Evolutionary conservation across 108 stramenopile genomes (phyloP).

Genomic region (Parietichytrium sp.): DNA sequence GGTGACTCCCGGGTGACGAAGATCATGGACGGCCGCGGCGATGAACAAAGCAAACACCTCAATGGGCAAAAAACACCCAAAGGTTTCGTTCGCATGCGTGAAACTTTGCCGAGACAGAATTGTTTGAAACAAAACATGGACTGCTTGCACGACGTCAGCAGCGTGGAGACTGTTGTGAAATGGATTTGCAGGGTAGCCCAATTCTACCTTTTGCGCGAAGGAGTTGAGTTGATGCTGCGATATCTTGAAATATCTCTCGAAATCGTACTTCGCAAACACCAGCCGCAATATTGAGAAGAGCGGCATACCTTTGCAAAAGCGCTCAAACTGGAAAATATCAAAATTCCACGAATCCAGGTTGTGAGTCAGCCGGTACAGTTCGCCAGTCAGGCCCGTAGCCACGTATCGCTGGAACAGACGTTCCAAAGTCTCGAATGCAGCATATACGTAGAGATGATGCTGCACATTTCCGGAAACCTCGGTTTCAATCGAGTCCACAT

Average conservation of each 20-base stretch:
- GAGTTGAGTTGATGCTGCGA: background rate
- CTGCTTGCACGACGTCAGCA: conserved; percentile 59
- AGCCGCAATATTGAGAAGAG: conserved; percentile 8
- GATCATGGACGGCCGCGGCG: conserved; percentile 65
- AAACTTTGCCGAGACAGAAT: no score
- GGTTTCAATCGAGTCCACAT: no score
- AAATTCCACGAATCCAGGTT: conserved; percentile 42
- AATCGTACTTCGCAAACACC: background rate
- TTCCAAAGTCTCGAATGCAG: no score
- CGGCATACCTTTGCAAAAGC: conserved; percentile 21
- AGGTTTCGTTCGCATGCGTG: no score
- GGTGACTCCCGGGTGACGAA: conserved; percentile 66
- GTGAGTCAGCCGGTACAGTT: background rate
- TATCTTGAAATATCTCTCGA: background rate
- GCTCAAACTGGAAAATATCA: conserved; percentile 39
- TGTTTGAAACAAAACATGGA: conserved; percentile 48
- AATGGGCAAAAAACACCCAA: no score
- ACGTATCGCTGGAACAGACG: no score
- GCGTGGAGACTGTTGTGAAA: conserved; percentile 63
- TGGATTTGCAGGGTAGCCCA: background rate
- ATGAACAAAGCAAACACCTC: conserved; percentile 56
- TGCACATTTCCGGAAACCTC: no score
- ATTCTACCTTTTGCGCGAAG: background rate
- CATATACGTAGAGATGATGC: no score
- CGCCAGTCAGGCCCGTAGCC: no score